phyloP scores from a whole-genome alignment of 352 stramenopile genomes.

The Globisporangium mamillatum region DNA sequence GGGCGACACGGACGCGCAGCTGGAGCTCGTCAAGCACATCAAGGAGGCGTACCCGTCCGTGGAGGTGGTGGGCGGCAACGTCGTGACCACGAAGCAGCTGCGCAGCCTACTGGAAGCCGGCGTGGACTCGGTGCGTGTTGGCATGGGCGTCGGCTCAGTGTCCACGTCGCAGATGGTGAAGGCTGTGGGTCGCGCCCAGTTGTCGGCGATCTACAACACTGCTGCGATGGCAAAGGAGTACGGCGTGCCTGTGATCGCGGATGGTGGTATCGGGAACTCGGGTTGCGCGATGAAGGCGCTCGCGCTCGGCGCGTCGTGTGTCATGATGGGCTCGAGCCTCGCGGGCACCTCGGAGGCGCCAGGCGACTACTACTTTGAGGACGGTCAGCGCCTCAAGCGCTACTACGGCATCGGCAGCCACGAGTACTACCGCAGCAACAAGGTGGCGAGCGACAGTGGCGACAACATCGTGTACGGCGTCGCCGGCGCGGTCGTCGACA shows the following conservation, averaged over 20 bases:
- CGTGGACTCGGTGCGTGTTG: slow-evolving; percentile 97
- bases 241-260: slow-evolving; percentile 96
- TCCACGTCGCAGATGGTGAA: slow-evolving; percentile 99
- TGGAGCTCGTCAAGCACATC: slow-evolving; percentile 85
- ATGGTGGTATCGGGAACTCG: slow-evolving; percentile 96
- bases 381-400: slow-evolving; percentile 97
- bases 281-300: slow-evolving; percentile 98
- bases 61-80: slow-evolving; percentile 98
- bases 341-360: slow-evolving; percentile 97
- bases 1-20: slow-evolving; percentile 91
- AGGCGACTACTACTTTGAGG: slow-evolving; percentile 99
- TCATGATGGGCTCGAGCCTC: slow-evolving; percentile 99
- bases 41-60: slow-evolving; percentile 90
- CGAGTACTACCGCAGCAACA: slow-evolving; percentile 81
- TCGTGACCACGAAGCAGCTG: slow-evolving; percentile 96
- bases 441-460: slow-evolving; percentile 45
- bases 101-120: slow-evolving; percentile 96
- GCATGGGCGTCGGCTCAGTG: slow-evolving; percentile 99
- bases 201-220: slow-evolving; percentile 98
- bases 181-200: slow-evolving; percentile 96
- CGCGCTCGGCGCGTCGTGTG: slow-evolving; percentile 92
- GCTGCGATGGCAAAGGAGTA: slow-evolving; percentile 90
- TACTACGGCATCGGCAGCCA: slow-evolving; percentile 98
- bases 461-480: slow-evolving; percentile 98
- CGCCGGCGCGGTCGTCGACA: slow-evolving; percentile 96